A percentile compares a stretch with the other conserved stretches of the same genome.
Conservation (phyloP, 179 eudicot species). For the Camellia oleifera region DNA sequence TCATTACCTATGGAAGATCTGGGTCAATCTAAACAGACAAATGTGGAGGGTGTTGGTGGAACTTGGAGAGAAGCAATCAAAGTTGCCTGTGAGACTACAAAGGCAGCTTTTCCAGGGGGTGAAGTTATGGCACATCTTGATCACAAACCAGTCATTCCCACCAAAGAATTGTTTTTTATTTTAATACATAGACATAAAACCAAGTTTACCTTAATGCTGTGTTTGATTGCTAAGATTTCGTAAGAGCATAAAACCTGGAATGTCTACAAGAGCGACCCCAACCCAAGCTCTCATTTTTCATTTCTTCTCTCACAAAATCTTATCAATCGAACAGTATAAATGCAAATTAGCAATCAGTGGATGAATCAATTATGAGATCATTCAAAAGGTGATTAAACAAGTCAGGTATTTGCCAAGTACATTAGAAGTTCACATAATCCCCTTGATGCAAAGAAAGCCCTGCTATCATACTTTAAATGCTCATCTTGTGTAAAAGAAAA, state of each 20-base stretch:
- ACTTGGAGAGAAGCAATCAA: conserved; percentile 72
- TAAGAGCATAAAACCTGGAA: neutral
- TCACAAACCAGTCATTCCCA: conserved; percentile 35
- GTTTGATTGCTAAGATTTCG: neutral
- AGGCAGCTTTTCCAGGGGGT: conserved; percentile 48
- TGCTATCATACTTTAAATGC: neutral
- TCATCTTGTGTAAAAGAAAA: too few species aligned
- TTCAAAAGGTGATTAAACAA: neutral
- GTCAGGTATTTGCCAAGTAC: neutral
- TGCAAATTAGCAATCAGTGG: neutral
- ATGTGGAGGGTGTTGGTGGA: conserved; percentile 54
- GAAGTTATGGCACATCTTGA: conserved; percentile 53
- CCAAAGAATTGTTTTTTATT: neutral
- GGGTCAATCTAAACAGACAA: conserved; percentile 41
- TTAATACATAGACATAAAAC: neutral
- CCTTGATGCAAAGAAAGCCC: neutral
- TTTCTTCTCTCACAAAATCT: neutral
- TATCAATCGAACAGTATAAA: too few species aligned
- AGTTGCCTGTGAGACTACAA: conserved; percentile 49
- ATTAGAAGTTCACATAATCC: neutral
- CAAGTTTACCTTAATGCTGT: neutral
- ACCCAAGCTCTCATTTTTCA: neutral
- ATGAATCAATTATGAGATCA: neutral
- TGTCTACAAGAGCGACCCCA: neutral
- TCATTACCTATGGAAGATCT: conserved; percentile 88